Base-by-base conservation (phyloP, 1,284 basidiomycete species). In the Rhodotorula sp. region DNA sequence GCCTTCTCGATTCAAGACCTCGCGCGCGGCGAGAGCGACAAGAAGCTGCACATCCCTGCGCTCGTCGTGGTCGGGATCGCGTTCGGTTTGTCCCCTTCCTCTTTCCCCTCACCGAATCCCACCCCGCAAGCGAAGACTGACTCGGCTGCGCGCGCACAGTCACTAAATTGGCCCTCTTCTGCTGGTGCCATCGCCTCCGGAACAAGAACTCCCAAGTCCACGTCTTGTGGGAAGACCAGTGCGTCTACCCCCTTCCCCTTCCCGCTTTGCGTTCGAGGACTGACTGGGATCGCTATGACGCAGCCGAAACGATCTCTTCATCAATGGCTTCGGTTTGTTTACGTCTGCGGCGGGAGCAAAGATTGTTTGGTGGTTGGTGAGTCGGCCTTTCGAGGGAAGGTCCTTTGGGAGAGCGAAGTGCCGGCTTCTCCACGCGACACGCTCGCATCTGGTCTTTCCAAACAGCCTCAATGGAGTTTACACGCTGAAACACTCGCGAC, bases 171-270 rank as follows among this genome's bases (percentile, higher is more conserved):
- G 46, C 87, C 0, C 85, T 99, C 52, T 97, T 96, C 82, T 54
- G 94, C 8, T 95, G 94, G 81, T 95, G 93, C 80, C 87, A 84
- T 75, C 85, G 90, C 4, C 84, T 95, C 62, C 87, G 91, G 52
- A 85, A 85, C 52, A 87, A 86, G 71, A 92, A 90, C 13, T 92
- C 90, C 75, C 95, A 99, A 80, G 93, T 99, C 2, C 87, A 88
- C 64, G 88, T 97, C 8, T 85, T 98, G 32, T 98, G 92, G 90
- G 92, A 96, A 79, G 94, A 97, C 78, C 94, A 97, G 72, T 74
- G 34, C 46, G 72, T 67, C 17, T 4, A 3, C 49, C 13, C 5
- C 5, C 20, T 4, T 7, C 57, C 59, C 39, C n/a, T 5, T 8
- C 11, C n/a, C 8, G 4, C 4, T 24, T 8, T 32, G 10, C 29